phyloP scores from a whole-genome alignment of 306 rosid species.

The Glycine latifolia region DNA sequence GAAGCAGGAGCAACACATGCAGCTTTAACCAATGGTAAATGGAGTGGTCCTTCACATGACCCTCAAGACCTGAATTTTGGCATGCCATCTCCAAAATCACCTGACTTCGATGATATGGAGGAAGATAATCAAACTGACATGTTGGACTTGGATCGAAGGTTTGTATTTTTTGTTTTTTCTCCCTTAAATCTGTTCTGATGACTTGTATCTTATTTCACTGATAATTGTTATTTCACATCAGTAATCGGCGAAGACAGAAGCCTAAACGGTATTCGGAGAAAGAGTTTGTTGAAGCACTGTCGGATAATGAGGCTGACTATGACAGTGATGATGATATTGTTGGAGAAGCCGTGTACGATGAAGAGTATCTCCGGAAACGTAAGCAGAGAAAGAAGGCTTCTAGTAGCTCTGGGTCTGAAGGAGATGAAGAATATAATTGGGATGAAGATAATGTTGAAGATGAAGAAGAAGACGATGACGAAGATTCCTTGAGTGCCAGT shows the following conservation, averaged over 20 bases:
- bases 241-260: slow-evolving; percentile 83
- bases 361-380: slow-evolving; percentile 84
- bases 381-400: slow-evolving; percentile 76
- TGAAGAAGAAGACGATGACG: slow-evolving; percentile 52
- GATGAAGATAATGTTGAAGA: slow-evolving; percentile 78
- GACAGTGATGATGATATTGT: slow-evolving; percentile 96
- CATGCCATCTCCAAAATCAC: slow-evolving; percentile 76
- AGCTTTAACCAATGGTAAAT: slow-evolving; percentile 74
- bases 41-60: slow-evolving; percentile 69
- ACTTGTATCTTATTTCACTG: slow-evolving; percentile 34
- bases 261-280: slow-evolving; percentile 88
- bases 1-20: slow-evolving; percentile 67
- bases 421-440: slow-evolving; percentile 91
- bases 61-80: slow-evolving; percentile 62
- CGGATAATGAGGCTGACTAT: slow-evolving; percentile 81
- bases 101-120: slow-evolving; percentile 65
- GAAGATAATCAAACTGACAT: slow-evolving; percentile 64
- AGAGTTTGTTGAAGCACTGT: slow-evolving; percentile 77
- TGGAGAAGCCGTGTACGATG: slow-evolving; percentile 94
- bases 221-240: slow-evolving; percentile 42
- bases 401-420: slow-evolving; percentile 95
- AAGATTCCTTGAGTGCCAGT: slow-evolving; percentile 73
- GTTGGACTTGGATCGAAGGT: slow-evolving; percentile 87
- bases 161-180: background rate
- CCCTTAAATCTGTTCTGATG: background rate